A percentile compares a stretch with the other conserved stretches of the same genome.
phyloP scores from a whole-genome alignment of 73 alveolate genomes.

The Stentor roeselii region DNA sequence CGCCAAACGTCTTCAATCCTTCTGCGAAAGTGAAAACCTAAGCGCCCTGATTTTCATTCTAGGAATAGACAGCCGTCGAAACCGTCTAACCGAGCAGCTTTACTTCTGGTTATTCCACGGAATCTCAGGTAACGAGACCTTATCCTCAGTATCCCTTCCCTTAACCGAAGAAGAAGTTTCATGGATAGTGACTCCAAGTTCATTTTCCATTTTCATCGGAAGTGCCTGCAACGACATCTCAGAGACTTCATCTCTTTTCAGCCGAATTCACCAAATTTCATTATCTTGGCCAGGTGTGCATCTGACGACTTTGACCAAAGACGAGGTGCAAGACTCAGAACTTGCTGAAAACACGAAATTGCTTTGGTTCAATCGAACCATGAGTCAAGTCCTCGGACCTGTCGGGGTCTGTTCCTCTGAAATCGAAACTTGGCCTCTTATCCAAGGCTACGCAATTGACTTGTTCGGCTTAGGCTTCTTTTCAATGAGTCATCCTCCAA shows the following conservation, averaged over 20 bases:
- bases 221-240: background rate
- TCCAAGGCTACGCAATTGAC: conserved; percentile 61
- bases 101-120: conserved; percentile 65
- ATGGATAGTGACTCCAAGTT: conserved; percentile 56
- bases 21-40: conserved; percentile 40
- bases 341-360: conserved; percentile 51
- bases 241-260: conserved; percentile 11
- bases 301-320: conserved; percentile 32
- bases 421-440: conserved; percentile 69
- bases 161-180: conserved; percentile 42
- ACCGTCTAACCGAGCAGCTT: conserved; percentile 51
- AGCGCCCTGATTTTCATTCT: conserved; percentile 46
- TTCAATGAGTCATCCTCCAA: conserved; percentile 54
- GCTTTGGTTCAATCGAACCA: conserved; percentile 48
- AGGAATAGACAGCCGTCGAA: conserved; percentile 56
- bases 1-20: conserved; percentile 45
- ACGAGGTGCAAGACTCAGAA: conserved; percentile 53
- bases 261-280: conserved; percentile 38
- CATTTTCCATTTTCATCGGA: conserved; percentile 43
- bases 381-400: conserved; percentile 42
- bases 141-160: conserved; percentile 27
- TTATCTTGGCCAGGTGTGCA: background rate
- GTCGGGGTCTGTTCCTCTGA: conserved; percentile 39
- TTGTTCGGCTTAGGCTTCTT: conserved; percentile 63
- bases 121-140: conserved; percentile 42